A percentile compares a stretch with the other conserved stretches of the same genome.
These are phyloP conservation scores for Botrytis hyacinthi DNA, from an alignment of 2,329 filamentous ascomycete species.

Conservation along the genomic window DNA sequence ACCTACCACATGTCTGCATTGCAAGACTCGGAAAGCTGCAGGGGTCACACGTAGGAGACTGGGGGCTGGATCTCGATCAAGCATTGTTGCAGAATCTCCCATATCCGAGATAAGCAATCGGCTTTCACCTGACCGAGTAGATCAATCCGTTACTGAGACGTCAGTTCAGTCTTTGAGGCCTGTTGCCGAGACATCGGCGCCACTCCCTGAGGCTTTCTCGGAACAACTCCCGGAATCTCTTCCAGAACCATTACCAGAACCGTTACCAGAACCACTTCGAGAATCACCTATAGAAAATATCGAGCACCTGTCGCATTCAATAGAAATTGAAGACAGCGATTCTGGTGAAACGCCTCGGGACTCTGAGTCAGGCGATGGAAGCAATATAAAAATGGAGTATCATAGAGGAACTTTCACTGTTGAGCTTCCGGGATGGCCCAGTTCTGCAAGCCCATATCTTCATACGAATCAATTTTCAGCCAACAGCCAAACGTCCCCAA, in stretches of 20 bases:
- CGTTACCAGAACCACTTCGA: neutral
- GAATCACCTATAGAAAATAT: neutral
- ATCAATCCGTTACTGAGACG: neutral
- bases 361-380: no score
- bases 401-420: neutral
- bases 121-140: neutral
- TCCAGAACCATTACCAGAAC: no score
- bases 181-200: neutral
- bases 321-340: neutral
- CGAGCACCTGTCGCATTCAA: neutral
- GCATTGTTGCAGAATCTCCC: neutral
- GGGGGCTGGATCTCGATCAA: neutral
- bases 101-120: no score
- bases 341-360: neutral
- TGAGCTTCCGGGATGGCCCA: neutral
- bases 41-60: neutral
- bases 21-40: neutral
- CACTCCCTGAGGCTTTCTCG: neutral
- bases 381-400: neutral
- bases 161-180: no score
- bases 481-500: neutral
- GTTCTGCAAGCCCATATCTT: neutral
- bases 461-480: neutral
- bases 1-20: neutral
- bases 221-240: neutral